A percentile compares a stretch with the other conserved stretches of the same genome.
These are phyloP conservation scores for Nakazawaea pomicola DNA, from an alignment of 805 yeast species.

Conservation along the genomic window DNA sequence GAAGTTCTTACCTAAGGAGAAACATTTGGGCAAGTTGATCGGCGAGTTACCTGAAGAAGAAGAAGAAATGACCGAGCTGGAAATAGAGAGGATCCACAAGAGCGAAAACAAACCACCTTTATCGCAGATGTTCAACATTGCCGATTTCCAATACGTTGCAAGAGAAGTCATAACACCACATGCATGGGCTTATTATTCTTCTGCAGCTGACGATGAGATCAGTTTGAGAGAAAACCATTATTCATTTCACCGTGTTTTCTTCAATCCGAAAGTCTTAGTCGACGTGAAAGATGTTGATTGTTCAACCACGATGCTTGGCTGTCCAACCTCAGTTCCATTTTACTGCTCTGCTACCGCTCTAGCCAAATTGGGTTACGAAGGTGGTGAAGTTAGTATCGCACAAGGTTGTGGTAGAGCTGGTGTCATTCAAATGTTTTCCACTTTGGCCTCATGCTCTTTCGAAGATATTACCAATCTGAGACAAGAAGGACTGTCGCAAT, in stretches of 20 bases:
- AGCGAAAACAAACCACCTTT: constrained; percentile 61
- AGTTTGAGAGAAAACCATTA: constrained; percentile 85
- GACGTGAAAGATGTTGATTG: constrained; percentile 74
- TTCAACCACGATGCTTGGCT: constrained; percentile 70
- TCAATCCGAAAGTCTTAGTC: constrained; percentile 77
- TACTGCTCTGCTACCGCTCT: constrained; percentile 90
- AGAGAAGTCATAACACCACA: constrained; percentile 65
- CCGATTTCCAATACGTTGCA: constrained; percentile 87
- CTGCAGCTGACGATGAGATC: constrained; percentile 91
- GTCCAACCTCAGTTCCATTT: constrained; percentile 67
- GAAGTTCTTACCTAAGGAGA: constrained; percentile 51
- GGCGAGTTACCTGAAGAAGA: constrained; percentile 27
- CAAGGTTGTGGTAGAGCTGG: constrained; percentile 68
- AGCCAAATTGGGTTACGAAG: constrained; percentile 88
- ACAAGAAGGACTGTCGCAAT: constrained; percentile 30
- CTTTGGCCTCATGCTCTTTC: constrained; percentile 38
- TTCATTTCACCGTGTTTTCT: constrained; percentile 83
- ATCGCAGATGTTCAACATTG: constrained; percentile 64
- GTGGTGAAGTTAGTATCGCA: constrained; percentile 85
- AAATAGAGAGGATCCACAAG: constrained; percentile 35
- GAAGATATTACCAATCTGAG: constrained; percentile 38
- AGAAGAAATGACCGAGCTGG: constrained; percentile 33
- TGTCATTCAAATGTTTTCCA: constrained; percentile 40
- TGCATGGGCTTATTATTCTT: constrained; percentile 92
- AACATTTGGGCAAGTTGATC: constrained; percentile 49